Conservation (phyloP, 2,329 filamentous ascomycete species). For the Colletotrichum paranaense region DNA sequence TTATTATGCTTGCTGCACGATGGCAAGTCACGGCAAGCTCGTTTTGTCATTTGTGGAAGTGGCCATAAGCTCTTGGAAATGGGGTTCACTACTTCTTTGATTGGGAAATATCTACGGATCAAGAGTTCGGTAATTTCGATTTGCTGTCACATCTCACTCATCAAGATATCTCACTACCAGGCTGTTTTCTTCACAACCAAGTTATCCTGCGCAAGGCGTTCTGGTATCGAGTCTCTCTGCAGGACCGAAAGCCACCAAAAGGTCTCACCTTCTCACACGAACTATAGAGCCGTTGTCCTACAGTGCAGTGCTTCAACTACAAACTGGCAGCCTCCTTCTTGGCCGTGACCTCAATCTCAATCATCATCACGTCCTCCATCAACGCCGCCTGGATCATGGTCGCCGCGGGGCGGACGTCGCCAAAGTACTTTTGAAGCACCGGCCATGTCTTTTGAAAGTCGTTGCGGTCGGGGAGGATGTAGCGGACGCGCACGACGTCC, state of each 20-base stretch:
- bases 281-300: neutral
- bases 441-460: conserved; percentile 63
- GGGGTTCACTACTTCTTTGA: no score
- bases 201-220: no score
- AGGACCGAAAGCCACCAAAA: neutral
- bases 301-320: neutral
- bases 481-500: conserved; percentile 63
- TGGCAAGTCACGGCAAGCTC: no score
- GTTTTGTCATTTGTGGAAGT: no score
- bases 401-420: conserved; percentile 61
- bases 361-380: conserved; percentile 61
- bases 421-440: conserved; percentile 61
- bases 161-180: no score
- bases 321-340: conserved; percentile 12
- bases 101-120: no score
- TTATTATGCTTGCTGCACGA: no score
- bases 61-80: no score
- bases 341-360: conserved; percentile 58
- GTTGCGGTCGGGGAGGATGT: conserved; percentile 59
- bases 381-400: conserved; percentile 64
- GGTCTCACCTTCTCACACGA: neutral
- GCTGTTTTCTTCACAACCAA: no score
- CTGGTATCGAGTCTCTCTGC: no score
- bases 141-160: no score
- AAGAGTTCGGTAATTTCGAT: no score